Evolutionary conservation across 495 filamentous ascomycete genomes (phyloP), one percentile per base, ranked within the genome.

Genomic region (Antarctomyces pellizariae): DNA sequence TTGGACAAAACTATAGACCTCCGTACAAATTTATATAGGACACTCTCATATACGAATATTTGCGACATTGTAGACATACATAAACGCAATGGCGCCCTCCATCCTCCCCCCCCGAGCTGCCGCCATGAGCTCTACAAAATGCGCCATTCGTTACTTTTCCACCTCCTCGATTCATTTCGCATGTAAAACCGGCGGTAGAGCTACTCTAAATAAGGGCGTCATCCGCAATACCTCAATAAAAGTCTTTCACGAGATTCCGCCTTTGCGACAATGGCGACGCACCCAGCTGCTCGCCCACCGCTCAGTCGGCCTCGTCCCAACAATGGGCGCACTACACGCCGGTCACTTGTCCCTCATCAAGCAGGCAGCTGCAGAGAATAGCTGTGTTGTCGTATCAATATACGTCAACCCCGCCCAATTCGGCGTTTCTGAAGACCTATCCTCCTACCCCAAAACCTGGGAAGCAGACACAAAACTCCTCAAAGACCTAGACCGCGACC

Each of bases 321-420:
- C 86, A 6, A 93, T 97, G 84, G 86, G 86, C 20, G 86, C 86
- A 9, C 62, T 97, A 0, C 86, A 97, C 47, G 62, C 73, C 32
- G 86, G 86, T 14, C 86, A 97, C 46, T 50, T 93, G 17, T 75
- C 75, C 7, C 56, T 95, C 4, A 76, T 91, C 40, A 80, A 82
- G 17, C 60, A 71, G 36, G 86, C 86, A 4, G 89, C 83, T 0
- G 47, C 57, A 29, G 77, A 89, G 42, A 86, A 82, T 49, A 67
- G 73, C 32, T 60, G 74, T 36, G 70, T 95, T 26, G 69, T 92
- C 30, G 76, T 95, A 22, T 74, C 67, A 43, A 72, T 95, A 41
- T 97, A 75, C 43, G 77, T 97, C 39, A 97, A 97, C 44, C 86
- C 86, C 4, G 84, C 89, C 1, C 86, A 95, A 53, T 97, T 97